phyloP scores from a whole-genome alignment of 2,329 filamentous ascomycete species.

The Teratosphaeria zuluensis region DNA sequence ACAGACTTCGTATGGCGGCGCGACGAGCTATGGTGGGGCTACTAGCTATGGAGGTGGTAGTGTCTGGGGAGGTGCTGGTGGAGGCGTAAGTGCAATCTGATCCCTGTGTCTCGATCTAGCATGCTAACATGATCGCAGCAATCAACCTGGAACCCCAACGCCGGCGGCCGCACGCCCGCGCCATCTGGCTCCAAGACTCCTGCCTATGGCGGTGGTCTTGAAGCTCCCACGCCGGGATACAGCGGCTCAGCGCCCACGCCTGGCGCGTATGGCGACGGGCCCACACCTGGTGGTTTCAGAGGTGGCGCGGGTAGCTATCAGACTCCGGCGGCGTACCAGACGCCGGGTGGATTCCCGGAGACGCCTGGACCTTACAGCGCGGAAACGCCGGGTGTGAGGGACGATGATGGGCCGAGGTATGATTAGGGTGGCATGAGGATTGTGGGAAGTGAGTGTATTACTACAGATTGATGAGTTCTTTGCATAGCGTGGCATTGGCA shows the following conservation, averaged over 20 bases:
- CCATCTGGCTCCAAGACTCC: slow-evolving; percentile 65
- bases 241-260: slow-evolving; percentile 34
- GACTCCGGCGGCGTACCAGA: slow-evolving; percentile 24
- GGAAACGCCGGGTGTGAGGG: slow-evolving; percentile 45
- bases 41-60: slow-evolving; percentile 20
- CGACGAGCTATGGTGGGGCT: slow-evolving; percentile 28
- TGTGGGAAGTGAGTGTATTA: neutral
- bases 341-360: slow-evolving; percentile 43
- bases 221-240: slow-evolving; percentile 47
- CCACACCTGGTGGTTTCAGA: slow-evolving; percentile 30
- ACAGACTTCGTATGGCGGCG: slow-evolving; percentile 37
- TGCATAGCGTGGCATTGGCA: neutral
- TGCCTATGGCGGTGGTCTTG: slow-evolving; percentile 52
- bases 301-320: slow-evolving; percentile 27
- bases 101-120: neutral
- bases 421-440: slow-evolving; percentile 16
- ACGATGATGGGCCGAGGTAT: slow-evolving; percentile 34
- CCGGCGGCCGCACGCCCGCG: slow-evolving; percentile 44
- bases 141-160: slow-evolving; percentile 29
- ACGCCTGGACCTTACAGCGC: slow-evolving; percentile 40
- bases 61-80: slow-evolving; percentile 14
- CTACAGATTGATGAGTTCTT: neutral
- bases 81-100: slow-evolving; percentile 7
- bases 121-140: slow-evolving; percentile 11
- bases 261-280: slow-evolving; percentile 25